Base-by-base conservation (phyloP, 2,329 filamentous ascomycete genomes). In the Fusarium metavorans region DNA sequence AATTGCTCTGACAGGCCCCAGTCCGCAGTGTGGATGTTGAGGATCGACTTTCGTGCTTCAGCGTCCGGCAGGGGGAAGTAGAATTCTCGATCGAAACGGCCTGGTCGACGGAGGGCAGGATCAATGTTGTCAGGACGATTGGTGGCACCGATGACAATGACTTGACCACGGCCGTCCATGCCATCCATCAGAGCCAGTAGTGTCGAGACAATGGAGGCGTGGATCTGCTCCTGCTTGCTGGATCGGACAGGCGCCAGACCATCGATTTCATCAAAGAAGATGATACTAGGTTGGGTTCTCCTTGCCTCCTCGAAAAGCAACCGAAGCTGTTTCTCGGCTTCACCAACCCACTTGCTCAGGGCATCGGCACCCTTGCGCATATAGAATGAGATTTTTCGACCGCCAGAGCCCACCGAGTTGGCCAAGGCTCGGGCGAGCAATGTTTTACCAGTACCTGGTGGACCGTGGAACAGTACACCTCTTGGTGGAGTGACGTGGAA, bases 261-360 rank as follows among this genome's bases (percentile, higher is more conserved):
- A 84, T 99, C 97, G 76, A 99, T 99, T 83, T 99, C 97, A 82
- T 99, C 97, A 78, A 99, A 98, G 86, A 99, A 99, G 82, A 99
- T 99, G 83, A 99, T 99, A 82, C 96, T 98, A 0, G 97, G 97
- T 80, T 99, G 97, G 2, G 93, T 98, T 82, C 95, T 97, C 71
- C 96, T 90, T 18, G 97, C 97, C 83, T 99, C 97, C 78, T 98
- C 97, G 75, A 99, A 99, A 6, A 99, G 88, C 67, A 98, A 86
- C 54, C 97, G 92, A 64, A 99, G 90, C 81, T 99, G 97, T 83
- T 96, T 93, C 84, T 99, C 97, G 11, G 97, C 97, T 84, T 99
- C 97, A 81, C 97, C 97, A 62, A 99, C 97, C 97, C 97, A 99
- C 84, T 99, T 99, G 83, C 95, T 98, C 72, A 99, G 87, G 18